Evolutionary conservation across 2,329 filamentous ascomycete genomes (phyloP).

Genomic region (Fonsecaea monophora): DNA sequence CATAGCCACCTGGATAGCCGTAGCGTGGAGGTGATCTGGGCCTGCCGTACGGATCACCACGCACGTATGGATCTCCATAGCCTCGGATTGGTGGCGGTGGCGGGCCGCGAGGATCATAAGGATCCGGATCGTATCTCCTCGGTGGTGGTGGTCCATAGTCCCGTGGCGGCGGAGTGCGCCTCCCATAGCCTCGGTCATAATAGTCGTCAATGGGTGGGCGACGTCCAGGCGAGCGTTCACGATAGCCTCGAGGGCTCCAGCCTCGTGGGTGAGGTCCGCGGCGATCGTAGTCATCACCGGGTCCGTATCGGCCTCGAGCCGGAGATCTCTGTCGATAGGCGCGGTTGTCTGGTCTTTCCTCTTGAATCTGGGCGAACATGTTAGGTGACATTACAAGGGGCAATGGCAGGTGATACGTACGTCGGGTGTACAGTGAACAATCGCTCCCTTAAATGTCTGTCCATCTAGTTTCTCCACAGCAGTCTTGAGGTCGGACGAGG

Average conservation of each 20-base stretch:
- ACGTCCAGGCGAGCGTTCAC: conserved; percentile 72
- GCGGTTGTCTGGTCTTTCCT: conserved; percentile 70
- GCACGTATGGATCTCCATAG: conserved; percentile 66
- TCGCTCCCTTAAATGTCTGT: conserved; percentile 88
- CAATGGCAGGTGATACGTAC: conserved; percentile 60
- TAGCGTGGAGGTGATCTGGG: conserved; percentile 39
- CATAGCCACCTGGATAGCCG: conserved; percentile 36
- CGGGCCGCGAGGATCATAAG: conserved; percentile 65
- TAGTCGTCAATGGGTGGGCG: conserved; percentile 83
- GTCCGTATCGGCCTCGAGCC: conserved; percentile 70
- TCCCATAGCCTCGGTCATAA: conserved; percentile 76
- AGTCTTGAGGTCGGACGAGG: conserved; percentile 82
- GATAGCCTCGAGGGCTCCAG: conserved; percentile 87
- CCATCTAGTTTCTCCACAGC: conserved; percentile 95
- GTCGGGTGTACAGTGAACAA: conserved; percentile 85
- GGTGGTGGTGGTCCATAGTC: conserved; percentile 75
- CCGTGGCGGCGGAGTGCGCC: conserved; percentile 70
- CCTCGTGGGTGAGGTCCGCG: conserved; percentile 79
- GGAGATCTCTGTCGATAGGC: conserved; percentile 79
- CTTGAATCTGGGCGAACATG: conserved; percentile 68
- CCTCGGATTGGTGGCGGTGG: conserved; percentile 62
- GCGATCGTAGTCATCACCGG: conserved; percentile 78
- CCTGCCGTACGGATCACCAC: conserved; percentile 50
- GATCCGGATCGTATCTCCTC: conserved; percentile 75
- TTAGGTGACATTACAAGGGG: conserved; percentile 30